These are phyloP conservation scores for Thelonectria blattea DNA, from an alignment of 2,329 filamentous ascomycete species.

Conservation along the genomic window DNA sequence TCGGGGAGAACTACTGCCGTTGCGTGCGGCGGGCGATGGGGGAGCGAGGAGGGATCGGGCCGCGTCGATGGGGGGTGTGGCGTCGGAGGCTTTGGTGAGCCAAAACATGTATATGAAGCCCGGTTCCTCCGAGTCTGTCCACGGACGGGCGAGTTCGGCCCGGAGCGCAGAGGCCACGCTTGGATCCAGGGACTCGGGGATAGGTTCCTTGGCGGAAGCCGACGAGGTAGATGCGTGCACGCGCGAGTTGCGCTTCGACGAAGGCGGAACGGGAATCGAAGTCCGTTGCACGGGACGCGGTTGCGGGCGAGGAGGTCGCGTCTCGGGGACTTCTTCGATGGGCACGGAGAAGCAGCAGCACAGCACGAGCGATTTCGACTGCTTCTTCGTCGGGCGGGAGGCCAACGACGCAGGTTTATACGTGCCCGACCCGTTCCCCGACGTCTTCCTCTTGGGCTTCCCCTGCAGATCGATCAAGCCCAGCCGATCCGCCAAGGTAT, in stretches of 20 bases:
- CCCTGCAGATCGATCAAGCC: slow-evolving; percentile 73
- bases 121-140: slow-evolving; percentile 70
- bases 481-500: slow-evolving; percentile 82
- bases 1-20: slow-evolving; percentile 24
- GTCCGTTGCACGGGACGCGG: slow-evolving; percentile 53
- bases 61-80: slow-evolving; percentile 62
- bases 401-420: slow-evolving; percentile 8
- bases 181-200: slow-evolving; percentile 71
- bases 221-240: slow-evolving; percentile 40
- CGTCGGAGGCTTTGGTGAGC: slow-evolving; percentile 72
- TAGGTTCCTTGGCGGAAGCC: slow-evolving; percentile 54
- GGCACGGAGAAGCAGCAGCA: slow-evolving; percentile 63
- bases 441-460: slow-evolving; percentile 40
- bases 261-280: slow-evolving; percentile 29
- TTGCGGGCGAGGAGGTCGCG: slow-evolving; percentile 51
- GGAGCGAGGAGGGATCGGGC: slow-evolving; percentile 65
- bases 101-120: slow-evolving; percentile 99
- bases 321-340: slow-evolving; percentile 49
- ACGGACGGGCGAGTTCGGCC: slow-evolving; percentile 76
- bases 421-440: slow-evolving; percentile 9
- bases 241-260: slow-evolving; percentile 23
- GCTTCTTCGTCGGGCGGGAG: slow-evolving; percentile 35
- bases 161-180: slow-evolving; percentile 73
- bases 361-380: slow-evolving; percentile 43
- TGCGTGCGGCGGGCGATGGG: slow-evolving; percentile 43